phyloP scores from a whole-genome alignment of 1,284 basidiomycete species.

The Naganishia sp. region DNA sequence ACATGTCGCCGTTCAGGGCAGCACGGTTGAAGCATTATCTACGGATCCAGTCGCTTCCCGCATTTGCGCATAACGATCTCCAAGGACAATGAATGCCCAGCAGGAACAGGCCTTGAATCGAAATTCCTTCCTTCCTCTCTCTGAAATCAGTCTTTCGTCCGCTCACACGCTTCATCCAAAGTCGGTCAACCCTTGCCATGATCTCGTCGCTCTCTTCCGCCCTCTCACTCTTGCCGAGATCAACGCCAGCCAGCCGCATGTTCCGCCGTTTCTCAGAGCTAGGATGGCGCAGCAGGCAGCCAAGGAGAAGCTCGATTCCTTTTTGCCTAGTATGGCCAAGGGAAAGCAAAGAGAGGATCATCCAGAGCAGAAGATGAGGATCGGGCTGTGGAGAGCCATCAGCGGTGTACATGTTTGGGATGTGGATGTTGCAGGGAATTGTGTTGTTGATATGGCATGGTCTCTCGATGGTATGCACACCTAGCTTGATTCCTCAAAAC shows the following conservation, averaged over 20 bases:
- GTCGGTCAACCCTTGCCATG: conserved; percentile 24
- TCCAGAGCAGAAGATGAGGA: conserved; percentile 19
- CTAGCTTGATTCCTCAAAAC: background rate
- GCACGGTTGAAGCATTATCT: conserved; percentile 2
- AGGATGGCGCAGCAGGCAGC: conserved; percentile 19
- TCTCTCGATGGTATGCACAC: conserved; percentile 14
- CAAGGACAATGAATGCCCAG: background rate
- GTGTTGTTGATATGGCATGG: conserved; percentile 13
- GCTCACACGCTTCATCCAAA: conserved; percentile 19
- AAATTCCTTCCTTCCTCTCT: conserved; percentile 11
- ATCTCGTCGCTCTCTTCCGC: conserved; percentile 23
- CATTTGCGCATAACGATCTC: background rate
- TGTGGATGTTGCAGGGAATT: conserved; percentile 3
- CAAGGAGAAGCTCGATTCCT: conserved; percentile 17
- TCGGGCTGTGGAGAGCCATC: conserved; percentile 21
- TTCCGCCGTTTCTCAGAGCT: conserved; percentile 13
- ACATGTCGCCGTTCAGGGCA: background rate
- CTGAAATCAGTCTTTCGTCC: conserved; percentile 19
- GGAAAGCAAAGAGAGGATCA: conserved; percentile 19
- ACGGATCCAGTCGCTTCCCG: background rate
- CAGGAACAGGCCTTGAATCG: background rate
- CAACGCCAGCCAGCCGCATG: conserved; percentile 16
- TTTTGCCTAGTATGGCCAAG: conserved; percentile 21
- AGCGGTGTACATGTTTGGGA: conserved; percentile 24
- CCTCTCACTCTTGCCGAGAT: conserved; percentile 6